Evolutionary conservation across 2,329 filamentous ascomycete species (phyloP), one percentile per base, ranked within the genome.

Genomic region (Alternaria infectoria): DNA sequence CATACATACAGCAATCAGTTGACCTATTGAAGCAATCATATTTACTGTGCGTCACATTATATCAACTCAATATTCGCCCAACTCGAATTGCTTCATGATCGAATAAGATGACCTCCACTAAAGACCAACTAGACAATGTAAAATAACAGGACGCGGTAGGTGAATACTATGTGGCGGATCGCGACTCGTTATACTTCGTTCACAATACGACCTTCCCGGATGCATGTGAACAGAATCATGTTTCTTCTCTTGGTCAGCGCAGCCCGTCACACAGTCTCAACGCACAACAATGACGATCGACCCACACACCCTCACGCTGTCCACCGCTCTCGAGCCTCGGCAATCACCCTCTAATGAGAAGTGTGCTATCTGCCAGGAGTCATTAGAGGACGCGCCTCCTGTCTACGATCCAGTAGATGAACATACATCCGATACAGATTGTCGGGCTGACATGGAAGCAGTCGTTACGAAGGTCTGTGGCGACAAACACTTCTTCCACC

Each of bases 311-410:
- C 50, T 54, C 11, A 54, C 30, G 11, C 50, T 54, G 8, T 19
- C 28, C 12, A 54, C 30, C 28, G 50, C 50, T 11, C 50, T 54
- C n/a, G 30, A 21, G 2, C 4, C 13, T 15, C 19, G 17, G 1
- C 0, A 9, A 2, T 17, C 50, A 3, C 19, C 50, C 12, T 21
- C 50, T 30, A 30, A 64, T 64, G 46, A 52, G 43, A 52, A 43
- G 21, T 59, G 56, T 76, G 77, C 32, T 32, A 59, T 63, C 12
- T 60, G 57, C 46, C 63, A 60, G 36, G 52, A 61, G 19, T 28
- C 43, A 13, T 49, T 62, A 5, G 46, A 55, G 10, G 44, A 44
- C 6, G 17, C 44, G 9, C 19, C 45, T 12, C 56, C 45, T n/a
- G 15, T 19, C 12, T 50, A 21, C 4, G 9, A 5, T 13, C 6